Evolutionary conservation across 1,139 yeast genomes (phyloP).

Genomic region (Debaryomyces sp.): DNA sequence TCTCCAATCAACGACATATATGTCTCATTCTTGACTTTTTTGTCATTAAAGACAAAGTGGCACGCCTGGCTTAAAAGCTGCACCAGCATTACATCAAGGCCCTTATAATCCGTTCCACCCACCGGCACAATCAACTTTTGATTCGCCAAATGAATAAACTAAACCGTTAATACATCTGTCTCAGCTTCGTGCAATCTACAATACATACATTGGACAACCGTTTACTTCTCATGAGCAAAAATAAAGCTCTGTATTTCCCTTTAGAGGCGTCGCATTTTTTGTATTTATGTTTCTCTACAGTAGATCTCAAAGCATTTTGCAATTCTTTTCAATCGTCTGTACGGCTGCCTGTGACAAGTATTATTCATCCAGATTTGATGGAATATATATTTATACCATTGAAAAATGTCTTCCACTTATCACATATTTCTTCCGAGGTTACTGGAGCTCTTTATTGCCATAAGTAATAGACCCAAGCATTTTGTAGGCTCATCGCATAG

Average conservation of each 20-base stretch:
- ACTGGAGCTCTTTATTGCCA: not conserved
- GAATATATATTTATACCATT: not conserved
- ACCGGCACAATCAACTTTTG: conserved; percentile 1
- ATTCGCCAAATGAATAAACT: conserved; percentile 2
- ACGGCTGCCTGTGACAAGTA: not conserved
- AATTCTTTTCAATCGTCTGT: not conserved
- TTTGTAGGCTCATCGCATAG: not conserved
- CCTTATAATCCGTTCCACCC: not conserved
- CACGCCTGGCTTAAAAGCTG: conserved; percentile 9
- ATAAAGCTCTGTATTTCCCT: not conserved
- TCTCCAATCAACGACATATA: not conserved
- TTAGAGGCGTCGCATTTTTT: not conserved
- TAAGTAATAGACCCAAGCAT: not conserved
- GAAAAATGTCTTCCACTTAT: not conserved
- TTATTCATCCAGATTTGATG: not conserved
- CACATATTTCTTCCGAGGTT: not conserved
- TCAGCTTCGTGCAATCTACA: not conserved
- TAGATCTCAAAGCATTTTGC: not conserved
- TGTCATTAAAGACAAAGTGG: conserved; percentile 10
- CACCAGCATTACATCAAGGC: not conserved
- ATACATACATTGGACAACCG: conserved; percentile 2
- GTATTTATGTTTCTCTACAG: not conserved
- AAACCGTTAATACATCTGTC: not conserved
- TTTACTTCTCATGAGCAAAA: conserved; percentile 1
- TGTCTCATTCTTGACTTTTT: conserved; percentile 5